phyloP scores from a whole-genome alignment of 192 early-diverging fungal species.

The Mortierella alpina region DNA sequence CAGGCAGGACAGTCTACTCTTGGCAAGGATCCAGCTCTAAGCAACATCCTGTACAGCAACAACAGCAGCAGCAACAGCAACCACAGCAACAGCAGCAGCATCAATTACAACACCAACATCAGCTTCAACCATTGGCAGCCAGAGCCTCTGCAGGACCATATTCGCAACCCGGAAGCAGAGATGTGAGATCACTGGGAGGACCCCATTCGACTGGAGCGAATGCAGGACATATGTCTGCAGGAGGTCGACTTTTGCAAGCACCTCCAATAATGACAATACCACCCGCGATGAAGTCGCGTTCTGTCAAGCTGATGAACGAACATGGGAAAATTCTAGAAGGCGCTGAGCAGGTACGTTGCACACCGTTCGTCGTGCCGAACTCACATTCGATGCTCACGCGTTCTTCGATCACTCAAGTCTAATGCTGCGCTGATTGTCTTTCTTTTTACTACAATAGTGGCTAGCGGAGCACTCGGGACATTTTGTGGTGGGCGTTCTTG shows the following conservation, averaged over 20 bases:
- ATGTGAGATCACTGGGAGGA: slow-evolving; percentile 15
- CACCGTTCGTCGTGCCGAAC: too few species aligned
- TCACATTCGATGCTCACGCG: background rate
- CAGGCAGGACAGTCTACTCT: slow-evolving; percentile 46
- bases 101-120: slow-evolving; percentile 6
- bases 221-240: slow-evolving; percentile 14
- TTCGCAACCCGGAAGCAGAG: slow-evolving; percentile 40
- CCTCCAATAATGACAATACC: slow-evolving; percentile 19
- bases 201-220: slow-evolving; percentile 25
- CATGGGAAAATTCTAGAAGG: slow-evolving; percentile 27
- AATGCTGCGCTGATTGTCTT: background rate
- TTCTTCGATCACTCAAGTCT: background rate
- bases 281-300: slow-evolving; percentile 25
- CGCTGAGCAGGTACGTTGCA: slow-evolving; percentile 44
- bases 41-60: slow-evolving; percentile 21
- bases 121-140: slow-evolving; percentile 6
- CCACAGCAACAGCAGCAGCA: slow-evolving; percentile 15
- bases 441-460: slow-evolving; percentile 13
- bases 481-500: slow-evolving; percentile 75
- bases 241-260: slow-evolving; percentile 22
- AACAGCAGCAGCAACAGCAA: slow-evolving; percentile 36
- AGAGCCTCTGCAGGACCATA: slow-evolving; percentile 33
- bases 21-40: slow-evolving; percentile 43
- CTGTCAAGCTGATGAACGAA: slow-evolving; percentile 43
- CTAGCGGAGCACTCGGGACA: slow-evolving; percentile 73